Percentiles rank a stretch among this genome's conserved stretches.
Evolutionary conservation across 495 filamentous ascomycete genomes (phyloP).

Genomic region (Sordaria brevicollis): DNA sequence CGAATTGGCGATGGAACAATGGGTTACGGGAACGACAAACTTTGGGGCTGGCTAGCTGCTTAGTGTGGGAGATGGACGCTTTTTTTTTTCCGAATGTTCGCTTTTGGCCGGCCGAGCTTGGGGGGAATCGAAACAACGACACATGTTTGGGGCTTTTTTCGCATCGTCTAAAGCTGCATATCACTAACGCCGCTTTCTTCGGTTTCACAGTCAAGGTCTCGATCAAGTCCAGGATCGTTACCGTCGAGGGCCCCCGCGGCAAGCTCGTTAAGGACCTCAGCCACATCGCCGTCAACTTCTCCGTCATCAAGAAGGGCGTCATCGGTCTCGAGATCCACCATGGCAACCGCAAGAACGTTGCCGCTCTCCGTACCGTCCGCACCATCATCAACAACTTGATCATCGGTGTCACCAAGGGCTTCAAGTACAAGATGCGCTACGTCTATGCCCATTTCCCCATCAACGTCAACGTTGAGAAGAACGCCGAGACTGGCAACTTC

Average conservation of each 20-base stretch:
- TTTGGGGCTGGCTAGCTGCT: background rate
- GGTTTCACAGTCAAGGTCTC: slow-evolving; percentile 71
- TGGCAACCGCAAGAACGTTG: slow-evolving; percentile 92
- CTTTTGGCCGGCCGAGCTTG: background rate
- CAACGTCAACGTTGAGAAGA: slow-evolving; percentile 99
- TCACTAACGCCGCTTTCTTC: slow-evolving; percentile 8
- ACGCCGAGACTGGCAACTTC: slow-evolving; percentile 72
- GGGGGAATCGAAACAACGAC: background rate
- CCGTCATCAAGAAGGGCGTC: slow-evolving; percentile 62
- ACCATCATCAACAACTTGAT: slow-evolving; percentile 97
- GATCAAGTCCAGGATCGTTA: slow-evolving; percentile 93
- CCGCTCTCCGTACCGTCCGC: slow-evolving; percentile 93
- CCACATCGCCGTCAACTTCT: slow-evolving; percentile 94
- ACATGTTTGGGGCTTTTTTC: background rate
- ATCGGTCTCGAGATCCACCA: slow-evolving; percentile 98
- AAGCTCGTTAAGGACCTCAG: slow-evolving; percentile 93
- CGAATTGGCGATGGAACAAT: background rate
- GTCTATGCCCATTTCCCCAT: slow-evolving; percentile 99
- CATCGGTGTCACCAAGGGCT: slow-evolving; percentile 94
- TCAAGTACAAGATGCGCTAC: slow-evolving; percentile 99
- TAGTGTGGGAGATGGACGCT: background rate
- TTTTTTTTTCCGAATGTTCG: too few species aligned
- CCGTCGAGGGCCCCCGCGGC: slow-evolving; percentile 91
- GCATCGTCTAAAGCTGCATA: slow-evolving; percentile 1
- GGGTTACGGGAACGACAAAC: background rate